Conservation (phyloP, 208 protist species). For the Crithidia sp. region DNA sequence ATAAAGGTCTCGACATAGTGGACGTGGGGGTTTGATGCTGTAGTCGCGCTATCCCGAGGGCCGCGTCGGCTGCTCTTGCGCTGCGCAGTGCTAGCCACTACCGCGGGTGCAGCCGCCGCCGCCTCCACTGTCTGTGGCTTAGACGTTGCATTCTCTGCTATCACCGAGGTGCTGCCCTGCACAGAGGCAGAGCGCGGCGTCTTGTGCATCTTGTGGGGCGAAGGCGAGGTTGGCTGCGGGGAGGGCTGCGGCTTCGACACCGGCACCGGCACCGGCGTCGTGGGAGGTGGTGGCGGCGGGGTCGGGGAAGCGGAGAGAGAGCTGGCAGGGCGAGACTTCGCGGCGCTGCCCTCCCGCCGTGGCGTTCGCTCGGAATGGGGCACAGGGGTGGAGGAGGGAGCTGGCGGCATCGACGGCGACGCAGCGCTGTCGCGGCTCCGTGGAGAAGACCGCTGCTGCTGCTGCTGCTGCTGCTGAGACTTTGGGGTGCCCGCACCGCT, state of each 20-base stretch:
- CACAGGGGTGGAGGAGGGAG: slow-evolving; percentile 20
- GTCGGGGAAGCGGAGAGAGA: slow-evolving; percentile 13
- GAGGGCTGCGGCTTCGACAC: not conserved
- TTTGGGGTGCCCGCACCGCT: not conserved
- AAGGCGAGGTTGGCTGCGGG: not conserved
- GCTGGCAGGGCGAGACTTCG: not conserved
- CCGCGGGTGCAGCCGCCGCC: not conserved
- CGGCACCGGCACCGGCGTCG: slow-evolving; percentile 11
- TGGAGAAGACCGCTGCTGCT: not conserved
- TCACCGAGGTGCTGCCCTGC: not conserved
- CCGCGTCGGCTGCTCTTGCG: slow-evolving; percentile 12
- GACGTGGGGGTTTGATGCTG: not conserved
- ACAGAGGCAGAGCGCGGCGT: not conserved
- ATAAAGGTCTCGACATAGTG: slow-evolving; percentile 41
- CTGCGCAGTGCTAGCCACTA: slow-evolving; percentile 13
- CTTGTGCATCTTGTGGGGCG: not conserved
- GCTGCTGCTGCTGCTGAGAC: not conserved
- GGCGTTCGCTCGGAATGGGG: slow-evolving; percentile 9
- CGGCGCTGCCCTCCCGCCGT: not conserved
- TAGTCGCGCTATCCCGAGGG: not conserved
- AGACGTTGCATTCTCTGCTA: not conserved
- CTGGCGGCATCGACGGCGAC: slow-evolving; percentile 13
- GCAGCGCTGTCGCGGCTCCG: not conserved
- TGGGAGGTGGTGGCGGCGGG: slow-evolving; percentile 22
- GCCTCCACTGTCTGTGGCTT: not conserved